Percentiles rank a stretch among this genome's conserved stretches.
Evolutionary conservation across 2,329 filamentous ascomycete genomes (phyloP).

Genomic region (Cylindrodendrum hubeiense): DNA sequence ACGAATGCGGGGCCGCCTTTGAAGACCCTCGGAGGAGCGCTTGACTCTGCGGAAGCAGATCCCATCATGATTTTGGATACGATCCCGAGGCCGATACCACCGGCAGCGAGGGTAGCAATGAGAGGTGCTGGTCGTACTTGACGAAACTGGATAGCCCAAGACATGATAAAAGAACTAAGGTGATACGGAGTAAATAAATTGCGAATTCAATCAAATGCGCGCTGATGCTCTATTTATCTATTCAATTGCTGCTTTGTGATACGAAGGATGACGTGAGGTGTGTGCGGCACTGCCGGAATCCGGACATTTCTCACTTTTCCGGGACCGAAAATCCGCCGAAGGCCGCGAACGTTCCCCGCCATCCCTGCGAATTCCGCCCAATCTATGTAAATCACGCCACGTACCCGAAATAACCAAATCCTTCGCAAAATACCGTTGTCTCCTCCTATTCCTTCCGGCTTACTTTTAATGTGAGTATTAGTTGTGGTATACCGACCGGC

Average conservation of each 20-base stretch:
- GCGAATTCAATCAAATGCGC: no score
- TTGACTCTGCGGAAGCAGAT: conserved; percentile 37
- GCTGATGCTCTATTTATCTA: conserved; percentile 3
- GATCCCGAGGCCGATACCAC: conserved; percentile 32
- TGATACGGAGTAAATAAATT: background rate
- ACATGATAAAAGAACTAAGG: conserved; percentile 24
- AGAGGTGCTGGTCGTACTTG: conserved; percentile 36
- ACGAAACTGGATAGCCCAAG: conserved; percentile 26
- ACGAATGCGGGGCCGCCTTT: conserved; percentile 56
- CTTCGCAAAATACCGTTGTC: no score
- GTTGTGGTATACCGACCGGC: background rate
- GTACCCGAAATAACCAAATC: background rate
- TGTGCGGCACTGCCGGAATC: background rate
- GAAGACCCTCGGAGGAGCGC: conserved; percentile 43
- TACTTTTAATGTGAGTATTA: background rate
- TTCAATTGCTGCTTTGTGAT: background rate
- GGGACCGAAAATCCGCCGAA: conserved; percentile 14
- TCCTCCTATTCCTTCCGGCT: background rate
- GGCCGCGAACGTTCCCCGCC: background rate
- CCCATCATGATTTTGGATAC: conserved; percentile 38
- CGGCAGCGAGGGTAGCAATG: conserved; percentile 37
- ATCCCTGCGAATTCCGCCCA: background rate
- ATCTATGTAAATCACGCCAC: background rate
- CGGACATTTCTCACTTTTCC: conserved; percentile 21
- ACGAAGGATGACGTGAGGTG: background rate